Evolutionary conservation across 2,329 filamentous ascomycete genomes (phyloP).

Genomic region (Pyrenophora seminiperda): DNA sequence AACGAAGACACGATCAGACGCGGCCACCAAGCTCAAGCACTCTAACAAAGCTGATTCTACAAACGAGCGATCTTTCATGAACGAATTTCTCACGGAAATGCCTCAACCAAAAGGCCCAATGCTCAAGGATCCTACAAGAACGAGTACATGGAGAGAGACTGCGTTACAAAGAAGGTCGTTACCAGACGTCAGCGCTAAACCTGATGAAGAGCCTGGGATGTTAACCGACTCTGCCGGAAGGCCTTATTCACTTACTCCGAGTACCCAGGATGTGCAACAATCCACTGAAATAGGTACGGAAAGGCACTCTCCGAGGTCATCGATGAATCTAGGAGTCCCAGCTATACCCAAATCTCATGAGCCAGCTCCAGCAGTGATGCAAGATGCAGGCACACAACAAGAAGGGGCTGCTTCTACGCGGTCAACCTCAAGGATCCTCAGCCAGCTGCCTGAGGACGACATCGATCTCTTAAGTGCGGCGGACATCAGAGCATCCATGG

Average conservation of each 20-base stretch:
- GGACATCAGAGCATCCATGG: conserved; percentile 52
- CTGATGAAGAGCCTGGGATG: neutral
- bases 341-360: neutral
- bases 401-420: neutral
- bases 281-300: neutral
- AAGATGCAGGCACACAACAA: neutral
- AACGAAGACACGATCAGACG: conserved; percentile 1
- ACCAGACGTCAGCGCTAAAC: neutral
- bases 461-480: conserved; percentile 51
- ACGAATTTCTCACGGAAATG: conserved; percentile 28
- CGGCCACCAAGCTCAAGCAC: neutral
- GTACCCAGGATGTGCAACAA: neutral
- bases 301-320: neutral
- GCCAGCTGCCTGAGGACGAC: conserved; percentile 45
- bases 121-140: neutral
- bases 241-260: neutral
- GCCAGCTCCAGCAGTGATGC: neutral
- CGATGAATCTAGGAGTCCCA: neutral
- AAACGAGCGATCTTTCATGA: conserved; percentile 30
- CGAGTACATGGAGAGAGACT: conserved; percentile 35
- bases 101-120: neutral
- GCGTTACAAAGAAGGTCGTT: conserved; percentile 20
- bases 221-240: neutral
- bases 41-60: conserved; percentile 9
- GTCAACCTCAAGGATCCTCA: conserved; percentile 37